Evolutionary conservation across 176 grass and related monocot species (phyloP), one percentile per base, ranked within the genome.

Genomic region (Guadua angustifolia): DNA sequence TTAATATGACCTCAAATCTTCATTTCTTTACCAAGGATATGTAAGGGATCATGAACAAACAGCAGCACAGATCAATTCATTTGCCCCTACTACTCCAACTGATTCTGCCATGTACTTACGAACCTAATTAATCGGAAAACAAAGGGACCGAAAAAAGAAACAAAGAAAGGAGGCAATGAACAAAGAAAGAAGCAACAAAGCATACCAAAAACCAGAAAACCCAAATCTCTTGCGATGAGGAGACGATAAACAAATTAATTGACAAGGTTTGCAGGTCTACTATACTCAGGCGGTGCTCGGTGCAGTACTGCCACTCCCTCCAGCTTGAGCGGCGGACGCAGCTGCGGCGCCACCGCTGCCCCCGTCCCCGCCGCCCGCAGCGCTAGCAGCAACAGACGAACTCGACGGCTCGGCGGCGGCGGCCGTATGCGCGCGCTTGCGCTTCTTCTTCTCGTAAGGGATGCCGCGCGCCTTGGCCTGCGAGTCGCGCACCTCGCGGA

Each of bases 381-480:
- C 81, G 17, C 56, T 16, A 52, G 32, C 56, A 19, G 64, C 71
- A 9, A 73, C 49, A 13, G 86, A 62, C 81, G 71, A 59, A 74
- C 46, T 43, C 14, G 60, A 66, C 67, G 78, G 43, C 75, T 65
- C 79, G 12, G 64, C 82, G 14, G 81, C 49, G 6, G 65, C 9
- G 13, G 85, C 68, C 55, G 32, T 19, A 51, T 71, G 79, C 13
- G 74, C 58, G 86, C 96, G 86, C 84, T 99, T 99, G 80, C 96
- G 91, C 84, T 99, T 99, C 93, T 95, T 95, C 91, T 95, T 99
- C 74, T 92, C 96, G 90, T 95, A 90, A 19, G 96, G 93, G 87
- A 99, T 94, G 69, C 96, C 96, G 16, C 96, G 89, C 29, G 96
- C 96, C 88, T 95, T 95, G 62, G 96, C 91, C 75, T 99, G 96